phyloP scores from a whole-genome alignment of 208 protist genomes.

The Trypanosoma lewisi region DNA sequence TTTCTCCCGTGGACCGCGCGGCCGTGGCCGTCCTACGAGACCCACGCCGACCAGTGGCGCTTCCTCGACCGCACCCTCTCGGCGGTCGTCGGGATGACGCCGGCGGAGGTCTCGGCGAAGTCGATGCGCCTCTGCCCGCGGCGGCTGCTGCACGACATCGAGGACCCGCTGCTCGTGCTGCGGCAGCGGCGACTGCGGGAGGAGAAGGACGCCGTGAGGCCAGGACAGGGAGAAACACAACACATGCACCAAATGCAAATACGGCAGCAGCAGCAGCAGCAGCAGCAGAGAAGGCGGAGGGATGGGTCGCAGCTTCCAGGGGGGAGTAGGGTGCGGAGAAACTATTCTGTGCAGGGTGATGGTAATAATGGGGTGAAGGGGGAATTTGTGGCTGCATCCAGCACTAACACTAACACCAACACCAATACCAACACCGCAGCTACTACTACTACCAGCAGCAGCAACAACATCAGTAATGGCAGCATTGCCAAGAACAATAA shows the following conservation, averaged over 20 bases:
- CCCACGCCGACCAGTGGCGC: slow-evolving; percentile 46
- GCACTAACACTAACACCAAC: neutral
- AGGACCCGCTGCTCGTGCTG: slow-evolving; percentile 35
- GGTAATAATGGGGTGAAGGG: too few relatives aligned
- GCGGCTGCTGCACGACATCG: slow-evolving; percentile 50
- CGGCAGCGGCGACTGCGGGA: slow-evolving; percentile 25
- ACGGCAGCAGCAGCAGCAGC: slow-evolving; percentile 9
- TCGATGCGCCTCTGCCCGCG: slow-evolving; percentile 38
- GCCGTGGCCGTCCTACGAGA: slow-evolving; percentile 47
- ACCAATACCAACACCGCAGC: neutral
- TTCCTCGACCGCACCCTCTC: slow-evolving; percentile 54
- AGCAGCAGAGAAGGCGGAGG: neutral
- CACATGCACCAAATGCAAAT: slow-evolving; percentile 1
- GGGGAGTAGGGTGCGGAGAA: neutral
- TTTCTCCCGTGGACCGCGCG: slow-evolving; percentile 68
- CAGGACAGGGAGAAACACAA: too few relatives aligned
- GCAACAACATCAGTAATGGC: too few relatives aligned
- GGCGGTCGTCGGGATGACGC: slow-evolving; percentile 36
- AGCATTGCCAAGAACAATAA: neutral
- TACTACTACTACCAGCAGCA: neutral
- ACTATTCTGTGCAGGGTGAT: neutral
- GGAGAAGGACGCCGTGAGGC: too few relatives aligned
- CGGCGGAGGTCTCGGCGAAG: slow-evolving; percentile 34
- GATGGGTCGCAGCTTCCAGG: neutral
- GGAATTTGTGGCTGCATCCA: too few relatives aligned